A percentile compares a stretch with the other conserved stretches of the same genome.
These are phyloP conservation scores for Penicillium sp. DNA, from an alignment of 2,329 filamentous ascomycete species.

Conservation along the genomic window DNA sequence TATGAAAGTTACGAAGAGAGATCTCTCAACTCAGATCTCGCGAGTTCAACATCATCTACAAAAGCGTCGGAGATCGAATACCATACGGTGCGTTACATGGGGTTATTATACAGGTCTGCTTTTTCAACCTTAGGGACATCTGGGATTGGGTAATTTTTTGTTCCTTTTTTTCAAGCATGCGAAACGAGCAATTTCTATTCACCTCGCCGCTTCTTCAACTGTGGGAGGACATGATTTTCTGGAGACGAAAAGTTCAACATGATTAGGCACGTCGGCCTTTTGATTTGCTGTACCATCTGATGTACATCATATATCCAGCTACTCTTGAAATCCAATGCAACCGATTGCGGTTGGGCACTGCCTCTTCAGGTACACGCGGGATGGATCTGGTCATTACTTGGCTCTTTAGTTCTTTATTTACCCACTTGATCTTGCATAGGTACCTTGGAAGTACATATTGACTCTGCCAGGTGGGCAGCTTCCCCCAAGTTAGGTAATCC, in stretches of 20 bases:
- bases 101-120: constrained; percentile 41
- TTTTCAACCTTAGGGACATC: constrained; percentile 41
- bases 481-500: constrained; percentile 7
- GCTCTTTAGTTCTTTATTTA: too few relatives aligned
- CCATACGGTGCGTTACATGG: constrained; percentile 31
- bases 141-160: constrained; percentile 32
- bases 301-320: too few relatives aligned
- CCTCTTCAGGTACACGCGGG: too few relatives aligned
- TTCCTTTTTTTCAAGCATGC: constrained; percentile 22
- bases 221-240: constrained; percentile 19
- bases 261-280: constrained; percentile 18
- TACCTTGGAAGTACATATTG: too few relatives aligned
- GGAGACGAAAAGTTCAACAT: constrained; percentile 26
- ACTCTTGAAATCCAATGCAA: too few relatives aligned
- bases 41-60: constrained; percentile 41
- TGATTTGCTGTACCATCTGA: constrained; percentile 11
- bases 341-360: too few relatives aligned
- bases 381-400: too few relatives aligned
- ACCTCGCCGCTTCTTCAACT: constrained; percentile 25
- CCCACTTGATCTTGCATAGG: too few relatives aligned
- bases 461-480: too few relatives aligned
- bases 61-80: constrained; percentile 26
- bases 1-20: constrained; percentile 23
- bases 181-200: constrained; percentile 22
- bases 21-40: constrained; percentile 17